Evolutionary conservation across 2,329 filamentous ascomycete genomes (phyloP).

Genomic region (Corniculantispora saksenae): DNA sequence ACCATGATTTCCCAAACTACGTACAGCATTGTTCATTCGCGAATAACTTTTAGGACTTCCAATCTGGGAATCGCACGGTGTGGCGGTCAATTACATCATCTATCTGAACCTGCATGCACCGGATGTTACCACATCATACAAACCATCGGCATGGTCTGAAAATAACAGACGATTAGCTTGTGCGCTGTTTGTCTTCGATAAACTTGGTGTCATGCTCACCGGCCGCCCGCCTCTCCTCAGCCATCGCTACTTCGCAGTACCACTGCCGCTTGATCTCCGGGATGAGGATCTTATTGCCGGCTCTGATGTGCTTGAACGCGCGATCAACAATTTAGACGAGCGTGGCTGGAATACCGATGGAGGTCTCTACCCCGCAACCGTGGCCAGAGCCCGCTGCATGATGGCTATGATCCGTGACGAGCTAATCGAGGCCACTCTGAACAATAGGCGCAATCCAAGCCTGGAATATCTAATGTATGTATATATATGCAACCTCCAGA

Average conservation of each 20-base stretch:
- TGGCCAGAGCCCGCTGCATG: constrained; percentile 46
- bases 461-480: constrained; percentile 27
- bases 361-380: constrained; percentile 44
- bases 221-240: constrained; percentile 56
- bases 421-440: constrained; percentile 58
- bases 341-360: constrained; percentile 55
- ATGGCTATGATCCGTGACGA: constrained; percentile 57
- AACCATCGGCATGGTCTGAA: constrained; percentile 13
- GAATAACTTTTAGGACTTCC: not conserved
- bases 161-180: constrained; percentile 11
- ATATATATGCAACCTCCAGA: not conserved
- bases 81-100: constrained; percentile 4
- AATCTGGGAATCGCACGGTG: constrained; percentile 10
- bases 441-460: constrained; percentile 25
- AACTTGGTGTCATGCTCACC: constrained; percentile 51
- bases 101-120: constrained; percentile 1
- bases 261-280: constrained; percentile 54
- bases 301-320: constrained; percentile 15
- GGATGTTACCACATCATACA: not conserved
- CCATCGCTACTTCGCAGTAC: constrained; percentile 54
- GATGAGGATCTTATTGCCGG: constrained; percentile 50
- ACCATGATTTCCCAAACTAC: not conserved
- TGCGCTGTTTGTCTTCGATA: constrained; percentile 40
- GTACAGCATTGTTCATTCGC: not conserved
- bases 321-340: constrained; percentile 39